These are phyloP conservation scores for Ramularia collo-cygni DNA, from an alignment of 2,329 filamentous ascomycete genomes.

Conservation along the genomic window DNA sequence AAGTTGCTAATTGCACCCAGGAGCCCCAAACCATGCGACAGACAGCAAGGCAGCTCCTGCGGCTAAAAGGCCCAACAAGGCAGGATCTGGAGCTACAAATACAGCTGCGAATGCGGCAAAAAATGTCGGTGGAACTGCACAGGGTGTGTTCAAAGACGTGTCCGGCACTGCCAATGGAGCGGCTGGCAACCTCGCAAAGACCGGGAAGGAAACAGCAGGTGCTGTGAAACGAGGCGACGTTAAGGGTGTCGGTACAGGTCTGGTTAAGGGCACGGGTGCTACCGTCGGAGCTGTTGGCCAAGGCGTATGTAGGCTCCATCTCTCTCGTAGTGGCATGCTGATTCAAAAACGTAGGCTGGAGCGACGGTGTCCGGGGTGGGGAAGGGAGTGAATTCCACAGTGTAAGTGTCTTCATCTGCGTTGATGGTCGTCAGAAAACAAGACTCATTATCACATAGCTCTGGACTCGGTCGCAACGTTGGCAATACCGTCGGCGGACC, in stretches of 20 bases:
- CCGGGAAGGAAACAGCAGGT: constrained; percentile 22
- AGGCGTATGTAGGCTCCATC: constrained; percentile 5
- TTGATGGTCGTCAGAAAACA: not conserved
- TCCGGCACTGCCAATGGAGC: constrained; percentile 26
- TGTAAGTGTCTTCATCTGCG: constrained; percentile 4
- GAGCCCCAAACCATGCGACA: constrained; percentile 29
- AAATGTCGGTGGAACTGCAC: constrained; percentile 32
- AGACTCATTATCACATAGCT: constrained; percentile 7
- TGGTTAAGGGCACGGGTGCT: constrained; percentile 16
- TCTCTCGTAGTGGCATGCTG: not conserved
- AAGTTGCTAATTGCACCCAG: constrained; percentile 15
- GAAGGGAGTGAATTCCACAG: constrained; percentile 20
- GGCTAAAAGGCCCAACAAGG: constrained; percentile 29
- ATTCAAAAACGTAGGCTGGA: constrained; percentile 1
- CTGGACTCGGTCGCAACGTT: constrained; percentile 7
- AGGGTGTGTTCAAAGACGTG: constrained; percentile 26
- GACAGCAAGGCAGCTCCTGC: constrained; percentile 24
- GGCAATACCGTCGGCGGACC: constrained; percentile 25
- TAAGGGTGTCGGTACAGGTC: constrained; percentile 23
- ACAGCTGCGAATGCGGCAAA: constrained; percentile 30
- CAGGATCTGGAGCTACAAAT: constrained; percentile 31
- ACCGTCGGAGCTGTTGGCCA: constrained; percentile 28
- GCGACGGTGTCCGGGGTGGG: constrained; percentile 14
- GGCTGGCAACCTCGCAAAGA: constrained; percentile 23
- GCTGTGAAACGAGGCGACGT: constrained; percentile 24